phyloP scores from a whole-genome alignment of 331 rosid genomes.

The Pyracantha coccinea region DNA sequence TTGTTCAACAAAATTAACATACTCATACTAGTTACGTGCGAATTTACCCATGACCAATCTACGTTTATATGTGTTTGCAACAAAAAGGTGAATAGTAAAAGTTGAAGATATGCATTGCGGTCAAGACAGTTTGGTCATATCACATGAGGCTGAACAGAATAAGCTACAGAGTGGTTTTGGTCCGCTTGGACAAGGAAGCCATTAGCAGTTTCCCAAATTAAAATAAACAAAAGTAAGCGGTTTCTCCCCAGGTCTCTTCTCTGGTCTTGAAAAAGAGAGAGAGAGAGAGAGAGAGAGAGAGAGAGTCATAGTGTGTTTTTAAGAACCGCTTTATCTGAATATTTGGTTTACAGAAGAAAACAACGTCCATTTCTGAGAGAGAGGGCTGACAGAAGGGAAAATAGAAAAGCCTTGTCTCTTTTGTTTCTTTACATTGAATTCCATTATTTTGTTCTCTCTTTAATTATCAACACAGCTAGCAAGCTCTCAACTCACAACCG shows the following conservation, averaged over 20 bases:
- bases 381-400: neutral
- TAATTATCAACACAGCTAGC: conserved; percentile 7
- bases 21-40: too few relatives aligned
- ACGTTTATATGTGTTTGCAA: conserved; percentile 41
- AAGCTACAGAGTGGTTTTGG: neutral
- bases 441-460: conserved; percentile 4
- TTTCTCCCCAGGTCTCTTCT: conserved; percentile 25
- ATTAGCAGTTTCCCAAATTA: conserved; percentile 13
- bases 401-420: conserved; percentile 22
- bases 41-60: conserved; percentile 11
- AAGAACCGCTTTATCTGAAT: conserved; percentile 46
- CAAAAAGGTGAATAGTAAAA: conserved; percentile 40
- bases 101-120: conserved; percentile 1
- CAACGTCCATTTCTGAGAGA: conserved; percentile 21
- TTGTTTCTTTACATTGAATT: conserved; percentile 43
- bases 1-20: neutral
- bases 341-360: conserved; percentile 15
- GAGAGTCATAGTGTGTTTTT: conserved; percentile 1
- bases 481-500: neutral
- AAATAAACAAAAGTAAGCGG: neutral
- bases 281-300: conserved; percentile 12
- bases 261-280: conserved; percentile 12
- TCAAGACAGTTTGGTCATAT: conserved; percentile 37
- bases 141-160: neutral
- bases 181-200: conserved; percentile 18